Evolutionary conservation across 73 alveolate species (phyloP).

Genomic region (Blepharisma stoltei): DNA sequence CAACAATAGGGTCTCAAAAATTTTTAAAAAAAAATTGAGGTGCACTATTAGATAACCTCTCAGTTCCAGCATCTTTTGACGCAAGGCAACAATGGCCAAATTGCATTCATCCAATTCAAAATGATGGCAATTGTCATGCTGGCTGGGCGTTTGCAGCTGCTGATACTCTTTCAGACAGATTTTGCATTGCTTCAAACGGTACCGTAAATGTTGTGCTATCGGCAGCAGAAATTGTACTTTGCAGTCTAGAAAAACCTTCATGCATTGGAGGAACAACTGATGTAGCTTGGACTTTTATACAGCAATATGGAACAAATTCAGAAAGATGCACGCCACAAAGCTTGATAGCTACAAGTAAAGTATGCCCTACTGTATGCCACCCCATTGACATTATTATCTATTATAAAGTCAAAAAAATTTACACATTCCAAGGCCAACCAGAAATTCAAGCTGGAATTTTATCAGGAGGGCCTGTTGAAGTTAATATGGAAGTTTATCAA

Average conservation of each 20-base stretch:
- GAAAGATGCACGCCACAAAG: neutral
- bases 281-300: conserved; percentile 70
- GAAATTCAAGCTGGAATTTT: too few species aligned
- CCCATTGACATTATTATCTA: too few species aligned
- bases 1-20: too few species aligned
- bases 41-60: too few species aligned
- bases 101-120: conserved; percentile 62
- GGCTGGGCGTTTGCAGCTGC: conserved; percentile 98
- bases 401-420: too few species aligned
- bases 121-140: conserved; percentile 74
- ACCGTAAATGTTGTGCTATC: conserved; percentile 54
- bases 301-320: neutral
- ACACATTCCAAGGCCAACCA: too few species aligned
- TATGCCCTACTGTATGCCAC: too few species aligned
- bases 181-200: conserved; percentile 74
- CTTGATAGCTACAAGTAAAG: neutral
- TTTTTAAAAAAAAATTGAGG: too few species aligned
- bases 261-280: conserved; percentile 80
- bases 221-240: conserved; percentile 59
- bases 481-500: conserved; percentile 35
- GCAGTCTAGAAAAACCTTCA: too few species aligned
- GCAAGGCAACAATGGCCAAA: conserved; percentile 48
- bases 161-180: conserved; percentile 92
- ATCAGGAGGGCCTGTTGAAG: too few species aligned
- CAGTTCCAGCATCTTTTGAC: conserved; percentile 33